phyloP scores from a whole-genome alignment of 1,284 basidiomycete species.

The Vanrija sp. region DNA sequence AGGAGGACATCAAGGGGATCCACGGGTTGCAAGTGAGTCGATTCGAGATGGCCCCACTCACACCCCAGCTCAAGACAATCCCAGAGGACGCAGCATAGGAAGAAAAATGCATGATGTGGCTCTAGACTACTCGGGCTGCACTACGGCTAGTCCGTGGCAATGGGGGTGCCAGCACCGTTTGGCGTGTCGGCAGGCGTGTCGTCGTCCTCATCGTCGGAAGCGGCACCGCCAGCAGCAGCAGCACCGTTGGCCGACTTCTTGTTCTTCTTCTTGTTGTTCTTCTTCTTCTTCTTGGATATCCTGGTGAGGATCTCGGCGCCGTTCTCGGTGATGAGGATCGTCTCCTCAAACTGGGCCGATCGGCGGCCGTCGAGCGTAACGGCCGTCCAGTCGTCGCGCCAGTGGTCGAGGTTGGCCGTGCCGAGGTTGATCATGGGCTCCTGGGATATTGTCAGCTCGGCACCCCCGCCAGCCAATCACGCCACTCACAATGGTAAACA shows the following conservation, averaged over 20 bases:
- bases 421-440: slow-evolving; percentile 86
- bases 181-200: slow-evolving; percentile 13
- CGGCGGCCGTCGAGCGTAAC: slow-evolving; percentile 80
- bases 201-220: slow-evolving; percentile 1
- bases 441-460: slow-evolving; percentile 38
- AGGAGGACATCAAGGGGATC: slow-evolving; percentile 84
- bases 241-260: slow-evolving; percentile 19
- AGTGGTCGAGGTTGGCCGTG: slow-evolving; percentile 48
- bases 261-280: slow-evolving; percentile 38
- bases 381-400: slow-evolving; percentile 75
- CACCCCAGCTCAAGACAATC: slow-evolving; percentile 41
- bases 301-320: slow-evolving; percentile 85
- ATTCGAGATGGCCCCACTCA: neutral
- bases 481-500: slow-evolving; percentile 49
- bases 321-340: slow-evolving; percentile 81
- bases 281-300: slow-evolving; percentile 36
- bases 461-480: neutral
- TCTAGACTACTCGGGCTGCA: neutral
- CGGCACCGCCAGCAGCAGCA: slow-evolving; percentile 12
- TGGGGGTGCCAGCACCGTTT: slow-evolving; percentile 17
- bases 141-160: slow-evolving; percentile 10
- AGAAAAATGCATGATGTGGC: slow-evolving; percentile 17
- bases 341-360: slow-evolving; percentile 95
- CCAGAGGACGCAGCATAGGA: slow-evolving; percentile 22
- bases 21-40: slow-evolving; percentile 84